A percentile compares a stretch with the other conserved stretches of the same genome.
Conservation (phyloP, 176 grass and related monocot species). For the Eragrostis curvula region DNA sequence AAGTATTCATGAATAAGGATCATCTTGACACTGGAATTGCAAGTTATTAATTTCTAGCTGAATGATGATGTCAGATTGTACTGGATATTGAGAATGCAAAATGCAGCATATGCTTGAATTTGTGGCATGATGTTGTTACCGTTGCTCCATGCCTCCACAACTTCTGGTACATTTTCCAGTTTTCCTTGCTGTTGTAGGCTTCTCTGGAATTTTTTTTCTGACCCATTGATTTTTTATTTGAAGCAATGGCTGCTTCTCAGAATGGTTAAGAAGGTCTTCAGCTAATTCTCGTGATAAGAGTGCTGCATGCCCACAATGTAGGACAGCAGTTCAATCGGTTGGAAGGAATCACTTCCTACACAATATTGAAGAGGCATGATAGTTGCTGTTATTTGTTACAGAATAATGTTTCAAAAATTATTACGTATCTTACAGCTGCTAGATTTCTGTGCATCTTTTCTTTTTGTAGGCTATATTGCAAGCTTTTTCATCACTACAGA, state of each 20-base stretch:
- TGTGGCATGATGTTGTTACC: conserved; percentile 99
- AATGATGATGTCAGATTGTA: conserved; percentile 60
- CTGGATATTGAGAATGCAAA: conserved; percentile 94
- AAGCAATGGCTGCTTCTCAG: conserved; percentile 99
- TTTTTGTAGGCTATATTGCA: conserved; percentile 86
- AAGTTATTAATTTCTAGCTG: conserved; percentile 42
- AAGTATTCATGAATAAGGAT: conserved; percentile 23
- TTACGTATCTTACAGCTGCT: conserved; percentile 8
- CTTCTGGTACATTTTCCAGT: conserved; percentile 73
- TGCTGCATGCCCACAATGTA: conserved; percentile 84
- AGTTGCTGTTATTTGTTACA: background rate
- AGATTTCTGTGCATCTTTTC: conserved; percentile 25
- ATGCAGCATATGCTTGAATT: conserved; percentile 97
- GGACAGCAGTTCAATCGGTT: conserved; percentile 79
- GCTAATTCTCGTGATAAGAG: conserved; percentile 55
- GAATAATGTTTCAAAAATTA: conserved; percentile 23
- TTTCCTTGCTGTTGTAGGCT: conserved; percentile 1
- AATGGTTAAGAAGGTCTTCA: conserved; percentile 95
- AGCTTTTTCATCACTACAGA: conserved; percentile 73
- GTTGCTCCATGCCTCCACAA: conserved; percentile 96
- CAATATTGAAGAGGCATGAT: conserved; percentile 89
- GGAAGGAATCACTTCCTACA: conserved; percentile 95
- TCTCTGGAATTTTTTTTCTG: conserved; percentile 33
- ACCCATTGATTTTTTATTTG: conserved; percentile 29
- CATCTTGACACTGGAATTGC: conserved; percentile 1